Evolutionary conservation across 768 basidiomycete species (phyloP).

Genomic region (Suillus spraguei): DNA sequence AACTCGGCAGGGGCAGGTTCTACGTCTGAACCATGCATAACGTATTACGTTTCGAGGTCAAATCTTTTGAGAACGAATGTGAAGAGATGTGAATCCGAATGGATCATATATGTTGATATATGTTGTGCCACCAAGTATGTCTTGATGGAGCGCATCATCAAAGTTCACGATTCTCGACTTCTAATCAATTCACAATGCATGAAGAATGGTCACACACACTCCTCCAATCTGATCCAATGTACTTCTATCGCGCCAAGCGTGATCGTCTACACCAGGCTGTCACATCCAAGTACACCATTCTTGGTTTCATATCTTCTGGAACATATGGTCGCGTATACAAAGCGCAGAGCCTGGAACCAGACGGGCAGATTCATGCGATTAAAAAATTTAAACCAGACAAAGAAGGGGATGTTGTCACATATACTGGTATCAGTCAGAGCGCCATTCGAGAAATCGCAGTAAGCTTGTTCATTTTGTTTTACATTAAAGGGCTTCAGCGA

Average conservation of each 20-base stretch:
- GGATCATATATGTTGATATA: background rate
- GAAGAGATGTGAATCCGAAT: background rate
- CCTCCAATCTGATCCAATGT: slow-evolving; percentile 73
- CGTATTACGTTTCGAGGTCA: background rate
- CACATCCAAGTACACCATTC: slow-evolving; percentile 82
- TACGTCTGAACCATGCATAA: background rate
- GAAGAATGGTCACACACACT: slow-evolving; percentile 40
- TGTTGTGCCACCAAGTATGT: background rate
- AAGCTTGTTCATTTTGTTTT: slow-evolving; percentile 30
- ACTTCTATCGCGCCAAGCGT: slow-evolving; percentile 76
- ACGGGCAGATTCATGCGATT: slow-evolving; percentile 83
- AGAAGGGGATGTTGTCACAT: slow-evolving; percentile 93
- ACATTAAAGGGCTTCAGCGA: background rate
- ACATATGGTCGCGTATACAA: slow-evolving; percentile 99
- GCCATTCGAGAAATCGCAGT: slow-evolving; percentile 97
- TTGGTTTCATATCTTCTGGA: slow-evolving; percentile 97
- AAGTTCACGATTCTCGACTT: background rate
- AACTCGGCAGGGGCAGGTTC: background rate
- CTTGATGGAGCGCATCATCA: background rate
- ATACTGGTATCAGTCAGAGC: slow-evolving; percentile 97
- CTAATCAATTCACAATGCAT: slow-evolving; percentile 24
- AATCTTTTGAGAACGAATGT: too few relatives aligned
- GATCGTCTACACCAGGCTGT: slow-evolving; percentile 71
- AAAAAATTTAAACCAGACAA: slow-evolving; percentile 99
- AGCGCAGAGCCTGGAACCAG: slow-evolving; percentile 75